Base-by-base conservation (phyloP, 2,329 filamentous ascomycete genomes). In the Alternaria longipes region DNA sequence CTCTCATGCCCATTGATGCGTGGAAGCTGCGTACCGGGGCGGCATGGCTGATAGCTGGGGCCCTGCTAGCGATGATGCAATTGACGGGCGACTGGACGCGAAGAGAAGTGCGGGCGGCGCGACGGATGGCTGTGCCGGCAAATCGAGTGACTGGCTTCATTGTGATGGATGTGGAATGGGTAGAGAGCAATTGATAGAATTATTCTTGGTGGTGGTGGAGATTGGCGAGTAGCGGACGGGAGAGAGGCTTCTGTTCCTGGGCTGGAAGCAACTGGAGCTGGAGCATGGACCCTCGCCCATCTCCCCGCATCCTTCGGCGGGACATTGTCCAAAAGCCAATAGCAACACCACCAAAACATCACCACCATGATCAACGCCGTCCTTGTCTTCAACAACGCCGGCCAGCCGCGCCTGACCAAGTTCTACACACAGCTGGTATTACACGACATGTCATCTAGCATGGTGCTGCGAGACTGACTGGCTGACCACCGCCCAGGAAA, bases 341-440 rank as follows among this genome's bases (percentile, higher is more conserved):
- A 42, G 32, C 22, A 34, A 16, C n/a, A 38, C 16, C 46, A 40
- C 38, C 28, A 50, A 54, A 16, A 8, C 32, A 44, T 47, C 45
- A 47, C 32, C 64, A 64, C 59, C 70, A 99, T 99, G 95, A 98
- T 99, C 81, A 99, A 97, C 85, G 95, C 96, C 32, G 94, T 99
- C 64, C 86, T 99, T 68, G 94, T 99, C 78, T 99, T 99, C 85
- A 99, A 99, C 77, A 97, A 97, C 83, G 93, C 94, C 73, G 95
- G 95, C 66, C 94, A 99, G 81, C 94, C 95, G 38, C 91, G 95
- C 57, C 86, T 99, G 78, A 98, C 94, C 72, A 98, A 98, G 76
- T 99, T 99, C 85, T 99, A 99, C 80, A 97, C 94, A 2, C 94
- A 98, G 79, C 89, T 99, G 69, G 94, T 97, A 81, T 14, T 26